Conservation (phyloP, 306 rosid species). For the Carpinus fangiana region DNA sequence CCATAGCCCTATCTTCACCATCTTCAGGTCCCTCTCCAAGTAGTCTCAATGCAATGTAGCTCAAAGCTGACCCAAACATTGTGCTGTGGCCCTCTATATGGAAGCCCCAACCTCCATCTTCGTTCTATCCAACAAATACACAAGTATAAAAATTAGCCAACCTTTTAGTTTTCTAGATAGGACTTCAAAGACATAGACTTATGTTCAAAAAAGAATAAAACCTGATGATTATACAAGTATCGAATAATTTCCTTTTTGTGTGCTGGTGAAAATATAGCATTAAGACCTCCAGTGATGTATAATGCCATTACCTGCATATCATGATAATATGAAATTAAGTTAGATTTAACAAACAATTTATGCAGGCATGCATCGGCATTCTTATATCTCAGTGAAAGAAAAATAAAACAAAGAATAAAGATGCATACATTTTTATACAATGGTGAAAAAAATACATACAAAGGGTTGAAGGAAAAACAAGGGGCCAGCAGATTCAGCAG, state of each 20-base stretch:
- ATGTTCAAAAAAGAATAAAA: not conserved
- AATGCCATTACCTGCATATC: conserved; percentile 48
- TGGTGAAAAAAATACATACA: conserved; percentile 17
- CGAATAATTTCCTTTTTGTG: conserved; percentile 61
- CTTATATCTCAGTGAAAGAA: not conserved
- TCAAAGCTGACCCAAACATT: conserved; percentile 62
- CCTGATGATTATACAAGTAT: conserved; percentile 74
- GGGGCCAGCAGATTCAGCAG: conserved; percentile 65
- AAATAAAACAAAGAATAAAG: not conserved
- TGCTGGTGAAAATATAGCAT: conserved; percentile 45
- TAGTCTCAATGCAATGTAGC: conserved; percentile 57
- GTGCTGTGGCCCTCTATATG: conserved; percentile 69
- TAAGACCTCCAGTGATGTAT: conserved; percentile 55
- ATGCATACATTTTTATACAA: not conserved
- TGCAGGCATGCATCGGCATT: not conserved
- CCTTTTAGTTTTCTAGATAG: not conserved
- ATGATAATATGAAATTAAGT: too few species aligned
- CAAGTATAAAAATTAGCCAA: not conserved
- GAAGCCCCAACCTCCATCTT: conserved; percentile 81
- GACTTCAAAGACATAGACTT: not conserved
- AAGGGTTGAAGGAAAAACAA: conserved; percentile 58
- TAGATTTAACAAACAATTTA: not conserved
- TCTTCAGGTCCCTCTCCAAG: conserved; percentile 19
- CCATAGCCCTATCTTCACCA: too few species aligned
- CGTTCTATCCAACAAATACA: conserved; percentile 36